A percentile compares a stretch with the other conserved stretches of the same genome.
These are phyloP conservation scores for Lepidium campestre DNA, from an alignment of 441 rosid species.

Conservation along the genomic window DNA sequence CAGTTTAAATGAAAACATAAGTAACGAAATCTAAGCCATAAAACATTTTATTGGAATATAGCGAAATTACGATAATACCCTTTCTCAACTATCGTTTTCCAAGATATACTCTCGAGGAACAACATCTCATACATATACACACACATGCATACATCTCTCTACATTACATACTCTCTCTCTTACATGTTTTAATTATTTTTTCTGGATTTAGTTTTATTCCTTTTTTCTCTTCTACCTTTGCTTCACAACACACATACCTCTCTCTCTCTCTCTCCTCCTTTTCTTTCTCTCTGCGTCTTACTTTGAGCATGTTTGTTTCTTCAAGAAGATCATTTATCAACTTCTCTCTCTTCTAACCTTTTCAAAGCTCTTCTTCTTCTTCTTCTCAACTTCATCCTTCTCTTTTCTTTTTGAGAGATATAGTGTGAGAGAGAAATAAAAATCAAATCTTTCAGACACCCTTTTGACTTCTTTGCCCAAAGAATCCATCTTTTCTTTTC, in stretches of 20 bases:
- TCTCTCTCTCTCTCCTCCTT: slow-evolving; percentile 16
- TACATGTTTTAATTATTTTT: slow-evolving; percentile 26
- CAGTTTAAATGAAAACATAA: too few relatives aligned
- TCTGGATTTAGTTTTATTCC: slow-evolving; percentile 30
- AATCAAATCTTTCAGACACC: slow-evolving; percentile 31
- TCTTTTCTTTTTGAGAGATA: slow-evolving; percentile 7
- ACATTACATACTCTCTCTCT: slow-evolving; percentile 30
- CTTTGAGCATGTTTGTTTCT: slow-evolving; percentile 51
- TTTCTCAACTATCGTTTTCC: slow-evolving; percentile 59
- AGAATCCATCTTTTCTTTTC: slow-evolving; percentile 21
- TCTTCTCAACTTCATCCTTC: slow-evolving; percentile 21
- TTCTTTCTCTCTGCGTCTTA: slow-evolving; percentile 17
- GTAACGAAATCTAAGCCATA: too few relatives aligned
- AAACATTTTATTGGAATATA: background rate
- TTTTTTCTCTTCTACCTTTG: slow-evolving; percentile 24
- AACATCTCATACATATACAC: slow-evolving; percentile 25
- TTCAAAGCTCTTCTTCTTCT: slow-evolving; percentile 13
- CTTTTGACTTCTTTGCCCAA: slow-evolving; percentile 33
- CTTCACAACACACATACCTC: slow-evolving; percentile 30
- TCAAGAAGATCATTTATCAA: slow-evolving; percentile 31
- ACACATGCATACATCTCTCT: slow-evolving; percentile 6
- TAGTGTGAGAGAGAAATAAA: slow-evolving; percentile 10
- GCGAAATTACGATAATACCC: slow-evolving; percentile 22
- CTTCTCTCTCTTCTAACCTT: slow-evolving; percentile 20
- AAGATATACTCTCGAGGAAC: slow-evolving; percentile 63